These are phyloP conservation scores for Cymodocea nodosa DNA, from an alignment of 116 monocot genomes.

Conservation along the genomic window DNA sequence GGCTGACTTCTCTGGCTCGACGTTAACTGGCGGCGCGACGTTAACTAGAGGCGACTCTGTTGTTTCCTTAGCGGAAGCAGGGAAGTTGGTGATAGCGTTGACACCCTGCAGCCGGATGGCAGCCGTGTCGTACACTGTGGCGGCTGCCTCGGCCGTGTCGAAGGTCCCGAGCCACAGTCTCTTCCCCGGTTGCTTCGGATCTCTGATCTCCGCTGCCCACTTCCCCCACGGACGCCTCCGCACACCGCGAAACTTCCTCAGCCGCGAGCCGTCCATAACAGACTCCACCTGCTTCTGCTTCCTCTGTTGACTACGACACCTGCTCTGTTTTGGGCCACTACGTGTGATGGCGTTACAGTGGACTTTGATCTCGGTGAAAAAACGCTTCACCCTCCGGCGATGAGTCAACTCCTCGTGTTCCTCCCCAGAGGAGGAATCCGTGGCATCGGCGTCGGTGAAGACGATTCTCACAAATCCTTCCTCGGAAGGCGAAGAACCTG, in stretches of 20 bases:
- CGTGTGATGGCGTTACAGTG: background rate
- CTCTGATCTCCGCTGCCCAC: constrained; percentile 84
- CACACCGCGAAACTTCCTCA: constrained; percentile 55
- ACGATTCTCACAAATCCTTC: constrained; percentile 29
- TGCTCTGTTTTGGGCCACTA: background rate
- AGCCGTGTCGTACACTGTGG: constrained; percentile 58
- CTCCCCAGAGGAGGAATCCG: constrained; percentile 44
- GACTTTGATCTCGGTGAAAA: constrained; percentile 32
- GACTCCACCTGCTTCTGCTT: background rate
- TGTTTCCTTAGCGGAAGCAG: background rate
- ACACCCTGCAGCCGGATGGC: constrained; percentile 60
- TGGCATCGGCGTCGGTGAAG: constrained; percentile 52
- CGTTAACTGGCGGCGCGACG: background rate
- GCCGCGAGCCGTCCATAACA: background rate
- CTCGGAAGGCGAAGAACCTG: background rate
- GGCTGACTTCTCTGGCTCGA: background rate
- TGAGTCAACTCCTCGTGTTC: background rate
- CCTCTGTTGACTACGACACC: background rate
- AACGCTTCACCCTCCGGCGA: constrained; percentile 19
- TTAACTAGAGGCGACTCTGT: constrained; percentile 16
- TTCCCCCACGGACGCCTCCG: constrained; percentile 80
- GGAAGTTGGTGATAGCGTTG: constrained; percentile 57
- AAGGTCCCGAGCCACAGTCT: constrained; percentile 79
- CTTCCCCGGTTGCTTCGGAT: constrained; percentile 43
- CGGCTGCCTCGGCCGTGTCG: constrained; percentile 82